A percentile compares a stretch with the other conserved stretches of the same genome.
Evolutionary conservation across 2,329 filamentous ascomycete species (phyloP).

Genomic region (Cladosporium sp.): DNA sequence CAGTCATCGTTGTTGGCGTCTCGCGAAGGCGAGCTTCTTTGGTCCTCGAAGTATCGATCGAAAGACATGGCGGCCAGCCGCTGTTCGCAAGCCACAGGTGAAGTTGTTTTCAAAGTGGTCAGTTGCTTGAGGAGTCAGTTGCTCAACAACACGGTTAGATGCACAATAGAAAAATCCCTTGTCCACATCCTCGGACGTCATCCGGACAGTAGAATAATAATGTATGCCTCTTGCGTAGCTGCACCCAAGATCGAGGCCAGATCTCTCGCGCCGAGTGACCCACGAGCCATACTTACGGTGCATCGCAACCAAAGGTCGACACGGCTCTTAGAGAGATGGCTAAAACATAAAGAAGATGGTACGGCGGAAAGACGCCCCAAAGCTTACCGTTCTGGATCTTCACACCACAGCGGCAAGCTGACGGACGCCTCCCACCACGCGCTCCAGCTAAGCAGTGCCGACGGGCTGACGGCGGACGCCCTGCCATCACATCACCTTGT

Average conservation of each 20-base stretch:
- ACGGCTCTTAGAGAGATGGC: neutral
- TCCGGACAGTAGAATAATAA: neutral
- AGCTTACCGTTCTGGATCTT: neutral
- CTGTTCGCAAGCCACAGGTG: neutral
- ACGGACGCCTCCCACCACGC: too few relatives aligned
- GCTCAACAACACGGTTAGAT: neutral
- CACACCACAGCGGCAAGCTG: neutral
- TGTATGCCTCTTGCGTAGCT: neutral
- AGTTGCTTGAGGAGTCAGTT: neutral
- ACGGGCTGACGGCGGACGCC: too few relatives aligned
- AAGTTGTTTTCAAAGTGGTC: neutral
- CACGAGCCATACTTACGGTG: neutral
- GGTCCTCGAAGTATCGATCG: slow-evolving; percentile 5
- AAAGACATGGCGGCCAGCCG: slow-evolving; percentile 5
- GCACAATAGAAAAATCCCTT: neutral
- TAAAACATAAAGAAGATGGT: neutral
- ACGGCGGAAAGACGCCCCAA: neutral
- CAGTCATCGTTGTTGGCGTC: neutral
- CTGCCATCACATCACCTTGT: too few relatives aligned
- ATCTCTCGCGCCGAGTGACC: neutral
- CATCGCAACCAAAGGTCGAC: neutral
- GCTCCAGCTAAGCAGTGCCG: too few relatives aligned
- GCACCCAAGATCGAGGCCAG: neutral
- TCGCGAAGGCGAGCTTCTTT: neutral
- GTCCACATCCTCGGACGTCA: neutral